Conservation (phyloP, 768 basidiomycete genomes). For the Phaffia tasmanica region DNA sequence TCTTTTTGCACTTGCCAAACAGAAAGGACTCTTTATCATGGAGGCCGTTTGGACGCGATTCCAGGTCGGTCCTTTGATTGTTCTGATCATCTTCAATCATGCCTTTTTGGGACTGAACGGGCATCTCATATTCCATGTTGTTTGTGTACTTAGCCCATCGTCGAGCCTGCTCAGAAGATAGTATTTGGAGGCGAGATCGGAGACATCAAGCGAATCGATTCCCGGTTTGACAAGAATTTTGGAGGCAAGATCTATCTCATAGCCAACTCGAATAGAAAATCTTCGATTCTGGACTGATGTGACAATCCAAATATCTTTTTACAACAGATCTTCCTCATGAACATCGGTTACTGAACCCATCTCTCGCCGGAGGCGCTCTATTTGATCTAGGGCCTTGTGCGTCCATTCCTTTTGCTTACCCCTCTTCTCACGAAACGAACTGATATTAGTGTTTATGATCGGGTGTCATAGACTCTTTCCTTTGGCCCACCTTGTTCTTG, state of each 20-base stretch:
- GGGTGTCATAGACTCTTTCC: conserved; percentile 2
- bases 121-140: no score
- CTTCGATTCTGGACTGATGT: no score
- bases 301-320: conserved; percentile 3
- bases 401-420: not conserved
- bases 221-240: conserved; percentile 17
- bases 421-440: not conserved
- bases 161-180: conserved; percentile 8
- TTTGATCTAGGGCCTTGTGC: conserved; percentile 37
- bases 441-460: not conserved
- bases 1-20: conserved; percentile 62
- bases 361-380: conserved; percentile 36
- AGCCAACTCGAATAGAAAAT: no score
- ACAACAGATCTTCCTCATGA: conserved; percentile 26
- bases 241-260: not conserved
- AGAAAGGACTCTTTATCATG: conserved; percentile 76
- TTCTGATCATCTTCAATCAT: no score
- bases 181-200: conserved; percentile 17
- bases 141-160: not conserved
- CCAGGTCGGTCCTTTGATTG: not conserved
- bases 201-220: conserved; percentile 12
- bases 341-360: conserved; percentile 34
- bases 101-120: no score
- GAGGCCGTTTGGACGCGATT: conserved; percentile 44
- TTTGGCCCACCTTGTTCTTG: conserved; percentile 30